Conservation (phyloP, 805 yeast genomes). For the Priceomyces fermenticarens region DNA sequence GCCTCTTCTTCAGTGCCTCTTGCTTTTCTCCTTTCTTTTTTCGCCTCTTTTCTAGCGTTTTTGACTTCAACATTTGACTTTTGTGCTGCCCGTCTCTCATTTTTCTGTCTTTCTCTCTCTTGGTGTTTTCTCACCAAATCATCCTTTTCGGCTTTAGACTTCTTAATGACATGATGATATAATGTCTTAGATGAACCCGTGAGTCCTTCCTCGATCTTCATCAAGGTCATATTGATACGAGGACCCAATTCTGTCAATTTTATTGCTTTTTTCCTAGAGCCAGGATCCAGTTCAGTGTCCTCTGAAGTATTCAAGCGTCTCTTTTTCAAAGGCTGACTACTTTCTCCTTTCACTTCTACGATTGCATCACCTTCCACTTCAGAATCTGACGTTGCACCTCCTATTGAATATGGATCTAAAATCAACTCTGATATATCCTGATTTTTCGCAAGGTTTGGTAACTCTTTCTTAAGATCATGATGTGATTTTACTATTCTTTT, state of each 20-base stretch:
- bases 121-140: slow-evolving; percentile 68
- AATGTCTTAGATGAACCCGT: slow-evolving; percentile 84
- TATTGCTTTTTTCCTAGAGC: slow-evolving; percentile 71
- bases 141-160: slow-evolving; percentile 58
- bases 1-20: slow-evolving; percentile 36
- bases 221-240: slow-evolving; percentile 67
- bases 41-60: slow-evolving; percentile 68
- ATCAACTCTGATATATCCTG: slow-evolving; percentile 80
- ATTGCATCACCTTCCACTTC: slow-evolving; percentile 91
- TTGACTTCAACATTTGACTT: slow-evolving; percentile 73
- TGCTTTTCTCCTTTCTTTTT: slow-evolving; percentile 64
- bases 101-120: slow-evolving; percentile 57
- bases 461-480: slow-evolving; percentile 52
- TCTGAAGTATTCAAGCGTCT: slow-evolving; percentile 17
- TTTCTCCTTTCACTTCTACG: slow-evolving; percentile 51
- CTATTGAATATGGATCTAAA: slow-evolving; percentile 78
- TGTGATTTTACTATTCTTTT: slow-evolving; percentile 67
- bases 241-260: slow-evolving; percentile 94
- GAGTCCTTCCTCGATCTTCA: slow-evolving; percentile 86
- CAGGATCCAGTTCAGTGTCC: slow-evolving; percentile 15
- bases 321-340: slow-evolving; percentile 15
- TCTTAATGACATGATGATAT: slow-evolving; percentile 70
- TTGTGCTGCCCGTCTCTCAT: slow-evolving; percentile 72
- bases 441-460: slow-evolving; percentile 69
- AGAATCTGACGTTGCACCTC: slow-evolving; percentile 82